Evolutionary conservation across 75 land plant species (phyloP).

Genomic region (Sequoiadendron giganteum): DNA sequence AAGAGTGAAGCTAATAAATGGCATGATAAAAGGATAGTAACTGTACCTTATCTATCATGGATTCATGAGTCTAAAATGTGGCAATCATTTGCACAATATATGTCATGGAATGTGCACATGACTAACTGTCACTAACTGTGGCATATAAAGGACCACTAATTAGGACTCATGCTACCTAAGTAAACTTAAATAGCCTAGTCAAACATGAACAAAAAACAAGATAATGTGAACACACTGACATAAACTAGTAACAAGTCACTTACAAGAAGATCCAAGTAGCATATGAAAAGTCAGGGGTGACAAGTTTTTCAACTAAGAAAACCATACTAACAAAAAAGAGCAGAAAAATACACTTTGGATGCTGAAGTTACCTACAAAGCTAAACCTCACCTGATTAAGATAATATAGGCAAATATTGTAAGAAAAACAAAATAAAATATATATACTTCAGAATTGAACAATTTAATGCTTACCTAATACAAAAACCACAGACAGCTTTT

Average conservation of each 20-base stretch:
- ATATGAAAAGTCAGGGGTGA: background rate
- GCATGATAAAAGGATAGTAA: too few relatives aligned
- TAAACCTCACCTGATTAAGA: background rate
- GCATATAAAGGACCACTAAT: too few relatives aligned
- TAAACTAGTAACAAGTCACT: background rate
- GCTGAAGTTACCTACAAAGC: background rate
- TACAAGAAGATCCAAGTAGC: background rate
- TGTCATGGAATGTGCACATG: too few relatives aligned
- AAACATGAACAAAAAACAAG: too few relatives aligned
- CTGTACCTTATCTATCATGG: too few relatives aligned
- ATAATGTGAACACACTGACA: too few relatives aligned
- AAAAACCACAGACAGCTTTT: background rate
- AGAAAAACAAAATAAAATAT: background rate
- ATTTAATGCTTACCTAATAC: background rate
- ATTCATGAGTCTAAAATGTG: too few relatives aligned
- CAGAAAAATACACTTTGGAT: background rate
- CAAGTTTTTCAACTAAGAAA: background rate
- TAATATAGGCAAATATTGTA: background rate
- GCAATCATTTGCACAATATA: too few relatives aligned
- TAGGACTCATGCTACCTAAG: too few relatives aligned
- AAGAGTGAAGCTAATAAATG: too few relatives aligned
- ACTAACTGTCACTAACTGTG: too few relatives aligned
- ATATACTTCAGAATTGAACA: background rate
- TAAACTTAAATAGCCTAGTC: too few relatives aligned
- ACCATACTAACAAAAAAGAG: background rate